Evolutionary conservation across 192 early-diverging fungal species (phyloP).

Genomic region (Gigaspora rosea): DNA sequence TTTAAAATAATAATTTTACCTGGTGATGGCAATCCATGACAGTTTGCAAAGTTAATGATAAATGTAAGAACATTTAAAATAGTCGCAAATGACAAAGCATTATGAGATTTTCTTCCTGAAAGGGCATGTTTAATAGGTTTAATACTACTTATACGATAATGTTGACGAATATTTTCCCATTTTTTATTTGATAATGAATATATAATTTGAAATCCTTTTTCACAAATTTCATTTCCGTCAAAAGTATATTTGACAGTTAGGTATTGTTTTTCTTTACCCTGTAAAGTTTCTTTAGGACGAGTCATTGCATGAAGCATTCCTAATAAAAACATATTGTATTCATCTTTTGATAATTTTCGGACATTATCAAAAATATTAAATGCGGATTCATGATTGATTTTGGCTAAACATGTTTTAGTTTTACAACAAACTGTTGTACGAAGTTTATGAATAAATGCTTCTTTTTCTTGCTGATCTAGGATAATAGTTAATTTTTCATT

Average conservation of each 20-base stretch:
- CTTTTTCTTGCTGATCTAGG: no score
- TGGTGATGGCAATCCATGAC: not conserved
- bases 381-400: no score
- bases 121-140: not conserved
- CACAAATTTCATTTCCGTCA: not conserved
- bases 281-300: no score
- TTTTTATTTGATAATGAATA: not conserved
- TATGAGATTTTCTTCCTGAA: not conserved
- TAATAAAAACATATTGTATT: no score
- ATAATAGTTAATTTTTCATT: no score
- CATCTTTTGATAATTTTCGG: no score
- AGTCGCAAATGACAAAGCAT: not conserved
- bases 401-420: no score
- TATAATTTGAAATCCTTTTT: not conserved
- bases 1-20: not conserved
- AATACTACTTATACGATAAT: not conserved
- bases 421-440: no score
- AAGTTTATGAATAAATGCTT: no score
- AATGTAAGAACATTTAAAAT: conserved; percentile 7
- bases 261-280: no score
- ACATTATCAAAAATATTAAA: no score
- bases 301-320: no score
- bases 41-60: not conserved
- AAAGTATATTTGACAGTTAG: not conserved
- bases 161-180: not conserved